These are phyloP conservation scores for Cryphonectria parasitica DNA, from an alignment of 2,329 filamentous ascomycete species.

Conservation along the genomic window DNA sequence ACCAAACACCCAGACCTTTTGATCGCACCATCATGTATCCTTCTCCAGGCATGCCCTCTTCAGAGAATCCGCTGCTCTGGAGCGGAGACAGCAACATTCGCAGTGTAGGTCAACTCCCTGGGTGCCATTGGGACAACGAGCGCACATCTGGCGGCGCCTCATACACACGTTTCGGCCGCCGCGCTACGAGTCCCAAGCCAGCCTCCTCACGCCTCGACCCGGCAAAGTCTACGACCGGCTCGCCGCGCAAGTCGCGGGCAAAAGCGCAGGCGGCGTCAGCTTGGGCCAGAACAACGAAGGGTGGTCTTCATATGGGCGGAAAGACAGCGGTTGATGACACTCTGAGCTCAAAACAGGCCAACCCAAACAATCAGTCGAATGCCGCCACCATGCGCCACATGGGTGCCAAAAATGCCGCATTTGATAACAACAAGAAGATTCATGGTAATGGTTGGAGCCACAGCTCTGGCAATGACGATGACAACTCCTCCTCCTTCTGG, in stretches of 20 bases:
- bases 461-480: background rate
- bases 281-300: background rate
- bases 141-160: background rate
- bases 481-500: background rate
- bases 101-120: background rate
- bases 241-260: constrained; percentile 5
- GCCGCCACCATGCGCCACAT: background rate
- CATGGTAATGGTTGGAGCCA: background rate
- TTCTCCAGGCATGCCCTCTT: background rate
- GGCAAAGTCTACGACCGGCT: background rate
- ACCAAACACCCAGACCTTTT: background rate
- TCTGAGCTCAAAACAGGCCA: background rate
- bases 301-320: background rate
- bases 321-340: background rate
- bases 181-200: background rate
- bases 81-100: background rate
- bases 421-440: background rate
- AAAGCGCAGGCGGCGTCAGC: background rate
- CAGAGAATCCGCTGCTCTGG: too few relatives aligned
- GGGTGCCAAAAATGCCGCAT: background rate
- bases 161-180: background rate
- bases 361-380: background rate
- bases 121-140: background rate
- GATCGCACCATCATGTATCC: background rate
- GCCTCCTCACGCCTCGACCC: background rate